Percentiles rank a stretch among this genome's conserved stretches.
phyloP scores from a whole-genome alignment of 139 green algal genomes.

The Ostreobium quekettii region DNA sequence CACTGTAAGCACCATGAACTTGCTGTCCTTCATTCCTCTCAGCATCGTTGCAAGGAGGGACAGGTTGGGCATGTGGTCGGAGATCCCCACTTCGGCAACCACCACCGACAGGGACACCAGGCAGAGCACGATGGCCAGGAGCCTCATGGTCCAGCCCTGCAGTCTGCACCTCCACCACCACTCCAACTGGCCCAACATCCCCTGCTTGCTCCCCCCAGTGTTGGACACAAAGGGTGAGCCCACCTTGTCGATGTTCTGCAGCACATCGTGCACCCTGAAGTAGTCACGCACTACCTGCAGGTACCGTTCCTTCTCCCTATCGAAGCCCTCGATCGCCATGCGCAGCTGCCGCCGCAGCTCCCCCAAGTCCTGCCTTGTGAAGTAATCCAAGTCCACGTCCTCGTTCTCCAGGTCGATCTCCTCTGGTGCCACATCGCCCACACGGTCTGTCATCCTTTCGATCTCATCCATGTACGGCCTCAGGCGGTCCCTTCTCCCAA shows the following conservation, averaged over 20 bases:
- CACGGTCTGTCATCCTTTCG: constrained; percentile 17
- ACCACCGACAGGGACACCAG: constrained; percentile 33
- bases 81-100: constrained; percentile 44
- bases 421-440: constrained; percentile 11
- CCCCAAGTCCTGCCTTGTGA: constrained; percentile 33
- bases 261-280: constrained; percentile 29
- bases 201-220: not conserved
- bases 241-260: constrained; percentile 19
- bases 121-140: constrained; percentile 26
- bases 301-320: constrained; percentile 38
- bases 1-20: constrained; percentile 23
- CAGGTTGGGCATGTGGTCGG: constrained; percentile 34
- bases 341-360: constrained; percentile 33
- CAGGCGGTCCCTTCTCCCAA: constrained; percentile 27
- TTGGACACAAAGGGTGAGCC: constrained; percentile 23
- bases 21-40: constrained; percentile 10
- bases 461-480: constrained; percentile 36
- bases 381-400: constrained; percentile 37
- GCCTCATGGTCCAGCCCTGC: constrained; percentile 24
- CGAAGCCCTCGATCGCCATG: constrained; percentile 32
- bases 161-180: constrained; percentile 39
- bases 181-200: constrained; percentile 5
- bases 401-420: constrained; percentile 23
- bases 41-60: constrained; percentile 30
- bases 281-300: constrained; percentile 26